phyloP scores from a whole-genome alignment of 352 stramenopile genomes.

The Pythium dissimile region DNA sequence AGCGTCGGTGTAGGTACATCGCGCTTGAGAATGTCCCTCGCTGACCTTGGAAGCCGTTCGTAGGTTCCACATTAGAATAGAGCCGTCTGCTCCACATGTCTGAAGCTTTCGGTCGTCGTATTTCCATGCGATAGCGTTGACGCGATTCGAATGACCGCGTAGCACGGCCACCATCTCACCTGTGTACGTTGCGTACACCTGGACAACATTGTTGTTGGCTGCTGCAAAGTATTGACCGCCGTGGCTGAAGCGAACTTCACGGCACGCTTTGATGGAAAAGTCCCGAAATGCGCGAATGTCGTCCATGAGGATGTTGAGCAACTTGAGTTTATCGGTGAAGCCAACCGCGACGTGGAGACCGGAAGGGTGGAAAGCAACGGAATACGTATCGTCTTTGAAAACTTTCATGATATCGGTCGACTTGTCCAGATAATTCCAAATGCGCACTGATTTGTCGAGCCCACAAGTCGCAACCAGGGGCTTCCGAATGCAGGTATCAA shows the following conservation, averaged over 20 bases:
- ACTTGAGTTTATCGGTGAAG: constrained; percentile 91
- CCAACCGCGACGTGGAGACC: constrained; percentile 88
- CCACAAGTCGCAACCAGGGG: constrained; percentile 89
- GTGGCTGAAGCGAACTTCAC: constrained; percentile 89
- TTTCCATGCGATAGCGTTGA: constrained; percentile 81
- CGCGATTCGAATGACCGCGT: constrained; percentile 77
- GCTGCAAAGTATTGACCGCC: constrained; percentile 90
- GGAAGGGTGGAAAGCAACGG: constrained; percentile 89
- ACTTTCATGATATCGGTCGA: constrained; percentile 89
- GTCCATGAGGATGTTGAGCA: constrained; percentile 95
- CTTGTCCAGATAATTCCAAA: constrained; percentile 95
- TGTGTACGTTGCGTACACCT: constrained; percentile 82
- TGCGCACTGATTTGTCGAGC: constrained; percentile 86
- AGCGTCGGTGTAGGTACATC: constrained; percentile 69
- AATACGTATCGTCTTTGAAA: constrained; percentile 89
- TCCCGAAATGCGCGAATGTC: constrained; percentile 90
- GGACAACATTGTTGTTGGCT: constrained; percentile 86
- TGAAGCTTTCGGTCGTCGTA: constrained; percentile 72
- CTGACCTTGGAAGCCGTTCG: constrained; percentile 69
- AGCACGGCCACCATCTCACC: constrained; percentile 67
- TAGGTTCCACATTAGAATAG: constrained; percentile 77
- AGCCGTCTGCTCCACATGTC: constrained; percentile 71
- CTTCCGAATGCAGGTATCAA: constrained; percentile 93
- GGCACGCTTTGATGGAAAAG: constrained; percentile 90
- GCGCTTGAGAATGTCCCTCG: constrained; percentile 72